phyloP scores from a whole-genome alignment of 164 flowering plant genomes.

The Vitis vinifera region ASM3070453v1 NC_081815.1:7567001-7567500 shows the following conservation, averaged over 20 bases:
- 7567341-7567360: constrained; percentile 89
- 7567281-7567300: constrained; percentile 99
- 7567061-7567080: too few species aligned
- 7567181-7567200: too few species aligned
- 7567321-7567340: constrained; percentile 98
- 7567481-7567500: neutral
- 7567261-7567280: constrained; percentile 27
- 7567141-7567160: too few species aligned
- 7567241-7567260: neutral
- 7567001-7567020: too few species aligned
- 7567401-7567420: constrained; percentile 99
- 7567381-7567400: constrained; percentile 93
- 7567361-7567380: constrained; percentile 93
- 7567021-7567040: too few species aligned
- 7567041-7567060: too few species aligned
- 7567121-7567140: too few species aligned
- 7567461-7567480: neutral
- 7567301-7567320: constrained; percentile 92
- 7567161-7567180: too few species aligned
- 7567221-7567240: neutral
- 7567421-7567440: constrained; percentile 87
- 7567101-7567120: too few species aligned
- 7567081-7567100: too few species aligned
- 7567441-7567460: constrained; percentile 9
- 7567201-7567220: neutral